Evolutionary conservation across 2,329 filamentous ascomycete genomes (phyloP), one percentile per base, ranked within the genome.

Genomic region (Aureobasidium sp.): DNA sequence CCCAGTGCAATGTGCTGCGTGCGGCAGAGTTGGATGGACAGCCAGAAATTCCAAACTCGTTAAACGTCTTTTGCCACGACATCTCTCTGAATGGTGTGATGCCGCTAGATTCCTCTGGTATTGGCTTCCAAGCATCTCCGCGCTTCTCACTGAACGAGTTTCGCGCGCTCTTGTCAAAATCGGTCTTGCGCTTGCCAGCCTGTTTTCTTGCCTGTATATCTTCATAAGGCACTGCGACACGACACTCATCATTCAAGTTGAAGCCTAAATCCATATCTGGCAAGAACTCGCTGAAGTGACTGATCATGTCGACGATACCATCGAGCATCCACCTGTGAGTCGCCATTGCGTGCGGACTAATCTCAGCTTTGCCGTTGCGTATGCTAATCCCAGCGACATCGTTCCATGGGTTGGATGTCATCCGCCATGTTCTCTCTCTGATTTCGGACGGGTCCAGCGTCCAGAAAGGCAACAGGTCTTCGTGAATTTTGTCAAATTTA

Each of bases 191-290:
- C 14, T 70, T 67, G 17, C 70, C 73, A 44, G 68, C 63, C 9
- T 70, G 64, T 17, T 69, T 74, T 62, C 81, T 69, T 2, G 63
- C 63, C 35, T 76, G 68, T 17, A 79, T 68, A 3, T 72, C 71
- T 42, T 75, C 73, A 70, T 76, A 81, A 0, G 82, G 82, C 2
- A 85, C 77, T 31, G 80, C 79, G 12, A 85, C 79, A 12, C 83
- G 78, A 50, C 78, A 78, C 66, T 85, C 82, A 64, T 85, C 82
- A 63, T 85, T 83, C n/a, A 85, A 68, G 64, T 86, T 86, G 72
- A 86, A 81, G 0, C 80, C 82, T 40, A 86, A 70, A 67, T 85
- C 83, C 83, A 86, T 86, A 63, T 86, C 83, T 0, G 84, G 84
- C 33, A 86, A 74, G 65, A 78, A 75, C 61, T 81, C 68, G 1